Evolutionary conservation across 2,329 filamentous ascomycete genomes (phyloP), one percentile per base, ranked within the genome.

Genomic region (Ophiostoma perfectum): DNA sequence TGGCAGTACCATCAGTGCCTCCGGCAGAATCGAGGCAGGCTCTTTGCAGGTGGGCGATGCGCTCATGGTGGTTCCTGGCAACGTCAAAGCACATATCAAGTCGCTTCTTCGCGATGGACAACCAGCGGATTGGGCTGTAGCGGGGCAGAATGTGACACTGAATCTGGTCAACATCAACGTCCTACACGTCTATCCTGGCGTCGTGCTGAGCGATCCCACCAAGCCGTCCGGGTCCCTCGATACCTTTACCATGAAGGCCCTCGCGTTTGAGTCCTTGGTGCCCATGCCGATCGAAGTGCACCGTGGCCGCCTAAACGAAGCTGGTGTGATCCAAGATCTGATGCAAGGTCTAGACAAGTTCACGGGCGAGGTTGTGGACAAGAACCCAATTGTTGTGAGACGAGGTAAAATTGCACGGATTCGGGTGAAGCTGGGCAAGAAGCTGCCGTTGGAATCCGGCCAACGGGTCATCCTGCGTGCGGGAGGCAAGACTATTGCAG

Each of bases 201-300:
- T 98, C 75, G 90, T 98, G 18, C 79, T 97, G n/a, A 97, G 93
- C 78, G 83, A 86, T 64, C 83, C 87, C 0, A 82, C 83, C 1
- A 79, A 84, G 1, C 89, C 92, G 0, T 88, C 97, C 45, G 79
- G 82, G 39, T 90, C 90, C 70, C 81, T 92, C 69, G 90, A 89
- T 69, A 84, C 82, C 0, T 93, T 98, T 74, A 91, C 86, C 1
- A 87, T 90, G 70, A 96, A 96, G 78, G 88, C 95, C 11, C 84
- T 97, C 68, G 92, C 93, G 0, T 96, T 98, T 74, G 92, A 97
- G 70, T 89, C 94, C 71, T 79, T 99, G 16, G 89, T 93, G 78
- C 94, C 94, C 0, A 95, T 94, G 86, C 86, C 87, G 38, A 86
- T 98, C 9, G 94, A 98, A 74, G 87, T 99, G 8, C 93, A 97